Conservation (phyloP, 2,329 filamentous ascomycete species). For the Stylonectria norvegica region DNA sequence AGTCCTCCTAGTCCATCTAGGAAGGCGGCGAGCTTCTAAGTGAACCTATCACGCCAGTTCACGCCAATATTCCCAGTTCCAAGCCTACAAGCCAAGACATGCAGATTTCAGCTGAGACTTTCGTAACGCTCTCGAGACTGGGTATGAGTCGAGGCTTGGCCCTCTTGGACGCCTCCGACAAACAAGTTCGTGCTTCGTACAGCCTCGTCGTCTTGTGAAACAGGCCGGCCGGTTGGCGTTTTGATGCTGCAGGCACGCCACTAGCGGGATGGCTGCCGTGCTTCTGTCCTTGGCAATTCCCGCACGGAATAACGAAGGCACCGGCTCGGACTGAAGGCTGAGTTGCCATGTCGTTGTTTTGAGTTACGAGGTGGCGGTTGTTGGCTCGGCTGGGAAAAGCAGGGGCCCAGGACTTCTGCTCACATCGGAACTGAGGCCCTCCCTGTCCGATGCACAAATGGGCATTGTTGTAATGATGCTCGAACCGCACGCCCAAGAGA, state of each 20-base stretch:
- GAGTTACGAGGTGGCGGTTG: constrained; percentile 23
- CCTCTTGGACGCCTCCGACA: no score
- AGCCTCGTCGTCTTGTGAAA: constrained; percentile 19
- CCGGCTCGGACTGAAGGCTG: constrained; percentile 10
- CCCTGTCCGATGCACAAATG: constrained; percentile 8
- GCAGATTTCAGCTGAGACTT: constrained; percentile 13
- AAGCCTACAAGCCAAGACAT: constrained; percentile 6
- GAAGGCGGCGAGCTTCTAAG: constrained; percentile 2
- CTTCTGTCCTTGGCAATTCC: constrained; percentile 15
- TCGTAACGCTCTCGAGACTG: no score
- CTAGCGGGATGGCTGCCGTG: constrained; percentile 14
- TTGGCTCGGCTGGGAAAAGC: constrained; percentile 10
- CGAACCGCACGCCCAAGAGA: constrained; percentile 10
- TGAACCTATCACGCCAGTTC: constrained; percentile 4
- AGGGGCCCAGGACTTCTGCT: constrained; percentile 7
- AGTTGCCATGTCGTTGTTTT: constrained; percentile 5
- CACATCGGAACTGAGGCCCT: constrained; percentile 9
- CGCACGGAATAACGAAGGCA: constrained; percentile 12
- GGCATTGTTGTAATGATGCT: constrained; percentile 3
- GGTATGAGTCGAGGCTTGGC: no score
- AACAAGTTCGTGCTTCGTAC: no score
- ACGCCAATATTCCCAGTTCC: constrained; percentile 10
- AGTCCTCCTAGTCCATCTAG: neutral
- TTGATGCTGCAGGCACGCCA: constrained; percentile 18
- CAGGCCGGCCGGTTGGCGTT: constrained; percentile 7